Evolutionary conservation across 805 yeast genomes (phyloP).

Genomic region (Candida caryicola): DNA sequence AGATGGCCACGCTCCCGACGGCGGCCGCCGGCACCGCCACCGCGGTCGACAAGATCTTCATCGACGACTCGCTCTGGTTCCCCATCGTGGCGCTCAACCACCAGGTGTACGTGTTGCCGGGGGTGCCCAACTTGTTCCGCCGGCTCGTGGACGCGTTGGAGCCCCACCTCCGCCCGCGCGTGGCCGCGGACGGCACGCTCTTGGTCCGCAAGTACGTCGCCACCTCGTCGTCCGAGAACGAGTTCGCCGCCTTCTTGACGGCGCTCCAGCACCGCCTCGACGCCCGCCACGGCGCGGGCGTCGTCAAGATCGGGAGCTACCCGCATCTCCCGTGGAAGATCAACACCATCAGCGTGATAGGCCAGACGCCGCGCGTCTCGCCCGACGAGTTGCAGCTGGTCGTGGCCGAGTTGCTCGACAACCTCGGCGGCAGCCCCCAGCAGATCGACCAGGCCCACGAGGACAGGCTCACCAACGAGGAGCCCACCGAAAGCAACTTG

Average conservation of each 20-base stretch:
- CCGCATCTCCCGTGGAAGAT: constrained; percentile 68
- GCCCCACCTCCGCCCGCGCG: constrained; percentile 31
- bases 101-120: constrained; percentile 74
- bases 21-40: constrained; percentile 26
- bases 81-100: constrained; percentile 71
- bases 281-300: constrained; percentile 23
- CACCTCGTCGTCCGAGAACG: constrained; percentile 61
- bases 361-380: constrained; percentile 41
- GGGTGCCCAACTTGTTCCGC: constrained; percentile 74
- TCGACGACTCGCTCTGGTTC: constrained; percentile 67
- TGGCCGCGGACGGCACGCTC: constrained; percentile 10
- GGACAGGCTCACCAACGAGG: constrained; percentile 32
- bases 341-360: constrained; percentile 74
- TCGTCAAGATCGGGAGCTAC: constrained; percentile 76
- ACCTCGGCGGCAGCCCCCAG: constrained; percentile 49
- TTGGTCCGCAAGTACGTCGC: constrained; percentile 54
- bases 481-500: constrained; percentile 1
- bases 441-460: constrained; percentile 62
- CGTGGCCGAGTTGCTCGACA: constrained; percentile 44
- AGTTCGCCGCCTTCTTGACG: constrained; percentile 62
- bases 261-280: constrained; percentile 44
- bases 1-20: constrained; percentile 78
- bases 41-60: constrained; percentile 41
- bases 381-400: constrained; percentile 36
- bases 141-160: constrained; percentile 46